phyloP scores from a whole-genome alignment of 768 basidiomycete species.

The Boletus fagicola region DNA sequence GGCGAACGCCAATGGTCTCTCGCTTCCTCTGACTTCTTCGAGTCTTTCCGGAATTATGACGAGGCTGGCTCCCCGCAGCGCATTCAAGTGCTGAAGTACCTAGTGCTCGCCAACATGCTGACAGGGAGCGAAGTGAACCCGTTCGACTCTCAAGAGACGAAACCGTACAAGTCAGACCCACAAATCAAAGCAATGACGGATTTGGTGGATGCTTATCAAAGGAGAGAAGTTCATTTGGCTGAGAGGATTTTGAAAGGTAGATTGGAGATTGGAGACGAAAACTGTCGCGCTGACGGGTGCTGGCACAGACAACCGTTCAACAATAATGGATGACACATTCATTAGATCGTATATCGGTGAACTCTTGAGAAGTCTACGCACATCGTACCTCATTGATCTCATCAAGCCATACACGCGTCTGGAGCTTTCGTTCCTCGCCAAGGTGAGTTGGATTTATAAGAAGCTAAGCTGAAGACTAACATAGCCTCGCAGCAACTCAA shows the following conservation, averaged over 20 bases:
- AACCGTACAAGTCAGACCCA: constrained; percentile 93
- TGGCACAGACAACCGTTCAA: constrained; percentile 78
- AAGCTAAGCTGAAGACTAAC: not conserved
- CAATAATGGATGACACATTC: constrained; percentile 95
- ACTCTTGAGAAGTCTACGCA: constrained; percentile 87
- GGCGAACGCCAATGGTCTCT: constrained; percentile 99
- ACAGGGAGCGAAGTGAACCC: constrained; percentile 99
- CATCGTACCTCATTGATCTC: constrained; percentile 95
- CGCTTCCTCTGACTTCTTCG: constrained; percentile 97
- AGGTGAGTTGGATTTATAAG: constrained; percentile 46
- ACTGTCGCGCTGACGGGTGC: not conserved
- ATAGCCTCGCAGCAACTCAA: constrained; percentile 76
- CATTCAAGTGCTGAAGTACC: constrained; percentile 97
- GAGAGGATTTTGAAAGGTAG: constrained; percentile 91
- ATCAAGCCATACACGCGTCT: constrained; percentile 97
- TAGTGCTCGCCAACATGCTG: constrained; percentile 97
- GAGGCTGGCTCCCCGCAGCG: constrained; percentile 96
- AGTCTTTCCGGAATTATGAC: constrained; percentile 98
- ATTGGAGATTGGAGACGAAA: constrained; percentile 11
- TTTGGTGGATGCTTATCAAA: constrained; percentile 94
- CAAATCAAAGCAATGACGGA: constrained; percentile 99
- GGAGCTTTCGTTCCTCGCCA: constrained; percentile 90
- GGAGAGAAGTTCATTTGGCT: constrained; percentile 94
- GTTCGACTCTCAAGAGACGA: constrained; percentile 99
- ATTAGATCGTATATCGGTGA: constrained; percentile 96